A percentile compares a stretch with the other conserved stretches of the same genome.
Evolutionary conservation across 345 rosid genomes (phyloP).

Genomic region (Murraya koenigii): DNA sequence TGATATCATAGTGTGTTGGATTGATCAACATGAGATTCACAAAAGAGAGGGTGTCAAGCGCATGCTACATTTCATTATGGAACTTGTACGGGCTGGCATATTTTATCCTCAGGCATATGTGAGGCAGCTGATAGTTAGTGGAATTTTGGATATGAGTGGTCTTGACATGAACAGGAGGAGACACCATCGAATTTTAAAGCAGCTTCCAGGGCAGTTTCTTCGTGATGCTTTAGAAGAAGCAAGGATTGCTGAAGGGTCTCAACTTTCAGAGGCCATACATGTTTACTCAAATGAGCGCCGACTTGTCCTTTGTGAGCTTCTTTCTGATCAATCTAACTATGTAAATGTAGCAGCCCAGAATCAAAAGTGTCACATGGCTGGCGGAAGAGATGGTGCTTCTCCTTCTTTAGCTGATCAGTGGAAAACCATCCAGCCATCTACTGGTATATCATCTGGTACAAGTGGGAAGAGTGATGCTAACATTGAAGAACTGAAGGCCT

Average conservation of each 20-base stretch:
- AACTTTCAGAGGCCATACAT: conserved; percentile 59
- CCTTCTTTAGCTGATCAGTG: conserved; percentile 37
- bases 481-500: conserved; percentile 60
- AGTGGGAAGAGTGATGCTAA: conserved; percentile 41
- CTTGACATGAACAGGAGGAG: conserved; percentile 58
- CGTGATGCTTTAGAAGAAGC: conserved; percentile 64
- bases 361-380: conserved; percentile 32
- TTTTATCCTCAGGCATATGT: conserved; percentile 90
- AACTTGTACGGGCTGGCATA: conserved; percentile 78
- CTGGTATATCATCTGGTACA: conserved; percentile 35
- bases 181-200: conserved; percentile 78
- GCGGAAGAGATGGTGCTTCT: conserved; percentile 27
- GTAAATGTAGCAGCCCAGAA: conserved; percentile 31
- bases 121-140: conserved; percentile 88
- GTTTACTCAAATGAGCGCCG: conserved; percentile 79
- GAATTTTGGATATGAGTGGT: conserved; percentile 61
- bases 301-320: conserved; percentile 63
- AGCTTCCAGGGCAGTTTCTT: conserved; percentile 69
- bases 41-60: conserved; percentile 73
- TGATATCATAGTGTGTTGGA: conserved; percentile 95
- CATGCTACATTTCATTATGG: conserved; percentile 68
- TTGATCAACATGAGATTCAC: conserved; percentile 88
- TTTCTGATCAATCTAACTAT: conserved; percentile 31
- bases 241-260: conserved; percentile 54
- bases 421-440: conserved; percentile 35